Evolutionary conservation across 169 alveolate genomes (phyloP).

Genomic region (Eimeria acervulina): DNA sequence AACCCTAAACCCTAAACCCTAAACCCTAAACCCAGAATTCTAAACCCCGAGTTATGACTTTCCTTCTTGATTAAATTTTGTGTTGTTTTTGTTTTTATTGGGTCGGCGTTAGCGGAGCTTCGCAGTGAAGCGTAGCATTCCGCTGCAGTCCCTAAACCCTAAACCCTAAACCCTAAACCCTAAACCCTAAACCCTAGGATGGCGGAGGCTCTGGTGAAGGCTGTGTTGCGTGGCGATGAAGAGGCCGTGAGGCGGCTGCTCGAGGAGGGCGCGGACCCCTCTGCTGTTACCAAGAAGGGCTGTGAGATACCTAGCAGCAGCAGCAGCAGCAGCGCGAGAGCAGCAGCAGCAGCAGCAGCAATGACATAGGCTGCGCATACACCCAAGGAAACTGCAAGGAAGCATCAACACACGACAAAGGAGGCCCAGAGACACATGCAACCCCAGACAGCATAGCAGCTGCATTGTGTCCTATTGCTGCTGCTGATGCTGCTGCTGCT

Average conservation of each 20-base stretch:
- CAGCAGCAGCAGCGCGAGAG: background rate
- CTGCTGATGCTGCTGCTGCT: conserved; percentile 29
- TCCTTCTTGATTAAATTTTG: background rate
- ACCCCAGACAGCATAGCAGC: background rate
- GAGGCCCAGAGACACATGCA: background rate
- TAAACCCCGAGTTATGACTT: background rate
- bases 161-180: conserved; percentile 31
- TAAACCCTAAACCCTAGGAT: conserved; percentile 23
- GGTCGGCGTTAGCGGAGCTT: background rate
- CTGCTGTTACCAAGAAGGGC: conserved; percentile 2
- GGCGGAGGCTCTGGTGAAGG: conserved; percentile 35
- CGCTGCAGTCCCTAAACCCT: background rate
- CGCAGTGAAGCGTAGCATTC: background rate
- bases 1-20: conserved; percentile 15
- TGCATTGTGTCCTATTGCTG: background rate
- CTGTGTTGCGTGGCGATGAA: background rate
- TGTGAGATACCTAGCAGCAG: background rate
- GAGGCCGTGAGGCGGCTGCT: conserved; percentile 20
- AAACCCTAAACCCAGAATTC: background rate
- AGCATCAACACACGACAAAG: background rate
- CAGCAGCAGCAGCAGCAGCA: conserved; percentile 20
- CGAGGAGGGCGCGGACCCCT: conserved; percentile 23
- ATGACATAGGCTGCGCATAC: background rate
- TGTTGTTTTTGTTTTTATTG: background rate
- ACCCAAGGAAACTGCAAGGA: background rate